Evolutionary conservation across 768 basidiomycete species (phyloP), one percentile per base, ranked within the genome.

Genomic region (Tephrocybe sp.): DNA sequence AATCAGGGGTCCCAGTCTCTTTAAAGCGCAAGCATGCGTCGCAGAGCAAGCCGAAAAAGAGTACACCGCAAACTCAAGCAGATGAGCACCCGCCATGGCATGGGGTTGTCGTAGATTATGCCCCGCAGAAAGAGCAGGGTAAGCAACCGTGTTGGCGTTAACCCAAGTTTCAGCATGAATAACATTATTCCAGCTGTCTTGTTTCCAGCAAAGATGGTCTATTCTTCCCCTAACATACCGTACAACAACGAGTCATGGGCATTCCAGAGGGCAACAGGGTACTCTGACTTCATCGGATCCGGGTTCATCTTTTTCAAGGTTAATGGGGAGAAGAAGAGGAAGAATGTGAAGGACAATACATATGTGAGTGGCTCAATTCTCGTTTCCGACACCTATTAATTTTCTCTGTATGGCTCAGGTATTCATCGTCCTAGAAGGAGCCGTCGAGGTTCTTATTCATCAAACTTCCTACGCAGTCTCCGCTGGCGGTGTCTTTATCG

Each of bases 261-360:
- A 19, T 99, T 91, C 65, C 88, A 95, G 61, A 94, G 93, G 69
- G 79, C 97, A 18, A 95, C 94, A 60, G 84, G 87, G 22, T 95
- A 98, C 54, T 89, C 83, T 39, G 83, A 90, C 38, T 97, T 91
- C 63, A 83, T 97, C 52, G 95, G 94, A 1, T 87, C 91, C 24
- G 97, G 97, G 0, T 82, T 93, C 54, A 74, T 98, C 38, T 74
- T 79, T 45, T 87, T 98, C 33, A 92, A 92, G 3, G 81, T 88
- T 1, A 73, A 79, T 6, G 79, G 80, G n/a, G 74, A 79, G 52
- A 99, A 99, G 67, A 88, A 89, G 12, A 83, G 79, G 51, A 98
- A 98, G 64, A 78, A 80, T 19, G 83, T 93, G 1, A 94, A 89
- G 62, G 97, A 98, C 61, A 99, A 98, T 57, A 91, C 91, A 21